Conservation (phyloP, 2,329 filamentous ascomycete genomes). For the Ceratocystis colombiana region DNA sequence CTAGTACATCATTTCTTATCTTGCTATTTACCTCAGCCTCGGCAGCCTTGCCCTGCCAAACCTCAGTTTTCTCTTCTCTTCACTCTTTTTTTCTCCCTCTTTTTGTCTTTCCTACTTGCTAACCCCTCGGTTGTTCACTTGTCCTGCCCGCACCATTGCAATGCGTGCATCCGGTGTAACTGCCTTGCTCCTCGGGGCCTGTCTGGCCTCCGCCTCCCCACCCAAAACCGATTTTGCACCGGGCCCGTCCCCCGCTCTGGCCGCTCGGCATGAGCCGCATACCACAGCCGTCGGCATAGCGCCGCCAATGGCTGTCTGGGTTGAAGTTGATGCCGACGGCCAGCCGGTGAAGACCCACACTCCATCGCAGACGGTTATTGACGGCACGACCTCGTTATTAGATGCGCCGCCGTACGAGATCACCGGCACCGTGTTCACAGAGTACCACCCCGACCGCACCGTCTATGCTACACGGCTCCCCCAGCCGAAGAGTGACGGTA, state of each 20-base stretch:
- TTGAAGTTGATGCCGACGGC: slow-evolving; percentile 41
- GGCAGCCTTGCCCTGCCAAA: too few species aligned
- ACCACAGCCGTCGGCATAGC: slow-evolving; percentile 26
- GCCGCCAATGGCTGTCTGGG: slow-evolving; percentile 41
- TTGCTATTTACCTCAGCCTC: too few species aligned
- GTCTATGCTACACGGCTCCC: slow-evolving; percentile 39
- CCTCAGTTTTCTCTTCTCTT: background rate
- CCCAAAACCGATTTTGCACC: background rate
- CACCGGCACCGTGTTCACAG: slow-evolving; percentile 38
- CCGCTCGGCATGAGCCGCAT: slow-evolving; percentile 12
- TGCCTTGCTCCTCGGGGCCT: slow-evolving; percentile 19
- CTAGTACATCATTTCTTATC: too few species aligned
- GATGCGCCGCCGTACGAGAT: slow-evolving; percentile 39
- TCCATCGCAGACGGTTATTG: slow-evolving; percentile 39
- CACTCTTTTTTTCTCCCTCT: slow-evolving; percentile 7
- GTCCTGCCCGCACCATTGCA: background rate
- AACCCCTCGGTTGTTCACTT: background rate
- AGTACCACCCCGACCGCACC: slow-evolving; percentile 34
- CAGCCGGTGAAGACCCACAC: slow-evolving; percentile 40
- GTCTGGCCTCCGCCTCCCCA: slow-evolving; percentile 17
- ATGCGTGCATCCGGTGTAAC: slow-evolving; percentile 18
- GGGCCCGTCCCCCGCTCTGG: background rate
- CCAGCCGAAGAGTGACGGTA: slow-evolving; percentile 36
- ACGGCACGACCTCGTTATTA: slow-evolving; percentile 36
- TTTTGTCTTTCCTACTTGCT: background rate